These are phyloP conservation scores for Yarrowia sp. DNA, from an alignment of 805 yeast genomes.

Conservation along the genomic window DNA sequence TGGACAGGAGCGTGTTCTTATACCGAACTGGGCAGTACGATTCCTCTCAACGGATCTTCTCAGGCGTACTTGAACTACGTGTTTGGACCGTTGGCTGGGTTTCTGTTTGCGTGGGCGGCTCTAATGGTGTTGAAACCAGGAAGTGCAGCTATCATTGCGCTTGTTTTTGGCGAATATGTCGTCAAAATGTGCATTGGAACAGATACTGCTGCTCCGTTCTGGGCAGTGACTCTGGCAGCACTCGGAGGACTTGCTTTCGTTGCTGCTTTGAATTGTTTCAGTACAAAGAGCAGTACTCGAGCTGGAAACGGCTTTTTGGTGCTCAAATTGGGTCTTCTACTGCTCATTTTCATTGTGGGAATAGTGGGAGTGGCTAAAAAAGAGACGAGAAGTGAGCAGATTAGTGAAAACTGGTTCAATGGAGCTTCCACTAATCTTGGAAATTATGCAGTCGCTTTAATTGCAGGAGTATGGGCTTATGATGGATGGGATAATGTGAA, in stretches of 20 bases:
- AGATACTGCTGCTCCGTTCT: slow-evolving; percentile 28
- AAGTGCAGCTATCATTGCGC: slow-evolving; percentile 43
- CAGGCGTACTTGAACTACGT: slow-evolving; percentile 42
- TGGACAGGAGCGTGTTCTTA: slow-evolving; percentile 47
- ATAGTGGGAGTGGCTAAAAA: slow-evolving; percentile 29
- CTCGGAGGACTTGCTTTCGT: slow-evolving; percentile 35
- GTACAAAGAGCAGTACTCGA: slow-evolving; percentile 38
- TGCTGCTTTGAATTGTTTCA: slow-evolving; percentile 36
- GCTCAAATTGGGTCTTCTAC: slow-evolving; percentile 39
- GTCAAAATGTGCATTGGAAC: slow-evolving; percentile 34
- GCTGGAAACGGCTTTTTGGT: slow-evolving; percentile 40
- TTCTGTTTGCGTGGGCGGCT: slow-evolving; percentile 44
- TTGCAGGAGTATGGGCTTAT: slow-evolving; percentile 46
- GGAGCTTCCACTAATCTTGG: slow-evolving; percentile 37
- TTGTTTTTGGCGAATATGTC: slow-evolving; percentile 44
- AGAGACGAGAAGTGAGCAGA: slow-evolving; percentile 6
- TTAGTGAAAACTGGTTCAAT: slow-evolving; percentile 20
- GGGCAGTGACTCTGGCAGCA: slow-evolving; percentile 40
- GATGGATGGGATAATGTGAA: slow-evolving; percentile 49
- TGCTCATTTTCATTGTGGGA: slow-evolving; percentile 39
- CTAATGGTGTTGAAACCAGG: slow-evolving; percentile 44
- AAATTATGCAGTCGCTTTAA: slow-evolving; percentile 41
- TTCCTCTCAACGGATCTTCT: slow-evolving; percentile 45
- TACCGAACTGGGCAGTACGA: slow-evolving; percentile 44
- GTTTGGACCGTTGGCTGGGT: slow-evolving; percentile 42